Conservation (phyloP, 768 basidiomycete genomes). For the Leccinum broughii region DNA sequence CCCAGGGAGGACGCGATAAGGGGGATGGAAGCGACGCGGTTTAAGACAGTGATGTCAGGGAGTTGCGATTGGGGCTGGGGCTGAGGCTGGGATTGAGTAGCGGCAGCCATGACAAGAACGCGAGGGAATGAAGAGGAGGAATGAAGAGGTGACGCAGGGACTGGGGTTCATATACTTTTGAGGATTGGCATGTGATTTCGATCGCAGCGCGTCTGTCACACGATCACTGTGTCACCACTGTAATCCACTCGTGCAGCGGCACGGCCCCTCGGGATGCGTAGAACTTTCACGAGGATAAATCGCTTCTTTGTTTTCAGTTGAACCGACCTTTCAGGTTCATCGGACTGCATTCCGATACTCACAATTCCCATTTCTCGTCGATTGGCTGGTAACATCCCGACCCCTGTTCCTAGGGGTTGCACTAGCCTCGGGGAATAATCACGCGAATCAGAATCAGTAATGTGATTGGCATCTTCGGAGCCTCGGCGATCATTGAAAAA, state of each 20-base stretch:
- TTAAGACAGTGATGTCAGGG: constrained; percentile 62
- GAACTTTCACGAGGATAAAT: constrained; percentile 11
- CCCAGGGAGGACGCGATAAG: constrained; percentile 64
- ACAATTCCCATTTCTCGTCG: neutral
- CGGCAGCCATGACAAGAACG: constrained; percentile 37
- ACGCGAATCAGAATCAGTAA: constrained; percentile 1
- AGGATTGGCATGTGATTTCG: constrained; percentile 26
- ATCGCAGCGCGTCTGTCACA: constrained; percentile 23
- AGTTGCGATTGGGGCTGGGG: constrained; percentile 19
- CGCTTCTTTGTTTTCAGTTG: neutral
- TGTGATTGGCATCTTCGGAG: constrained; percentile 12
- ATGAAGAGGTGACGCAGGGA: constrained; percentile 15
- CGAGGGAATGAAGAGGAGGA: constrained; percentile 2
- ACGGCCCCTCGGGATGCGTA: neutral
- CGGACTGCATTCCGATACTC: neutral
- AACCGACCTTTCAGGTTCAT: neutral
- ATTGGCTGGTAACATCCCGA: neutral
- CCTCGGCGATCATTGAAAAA: constrained; percentile 3
- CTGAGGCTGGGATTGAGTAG: constrained; percentile 26
- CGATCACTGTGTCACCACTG: constrained; percentile 14
- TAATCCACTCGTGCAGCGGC: neutral
- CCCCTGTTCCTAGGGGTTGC: constrained; percentile 14
- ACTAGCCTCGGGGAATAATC: constrained; percentile 7
- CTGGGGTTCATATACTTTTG: constrained; percentile 30
- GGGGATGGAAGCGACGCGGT: constrained; percentile 72